Percentiles rank a stretch among this genome's conserved stretches.
These are phyloP conservation scores for Capronia coronata DNA, from an alignment of 2,329 filamentous ascomycete genomes.

Conservation along the genomic window DNA sequence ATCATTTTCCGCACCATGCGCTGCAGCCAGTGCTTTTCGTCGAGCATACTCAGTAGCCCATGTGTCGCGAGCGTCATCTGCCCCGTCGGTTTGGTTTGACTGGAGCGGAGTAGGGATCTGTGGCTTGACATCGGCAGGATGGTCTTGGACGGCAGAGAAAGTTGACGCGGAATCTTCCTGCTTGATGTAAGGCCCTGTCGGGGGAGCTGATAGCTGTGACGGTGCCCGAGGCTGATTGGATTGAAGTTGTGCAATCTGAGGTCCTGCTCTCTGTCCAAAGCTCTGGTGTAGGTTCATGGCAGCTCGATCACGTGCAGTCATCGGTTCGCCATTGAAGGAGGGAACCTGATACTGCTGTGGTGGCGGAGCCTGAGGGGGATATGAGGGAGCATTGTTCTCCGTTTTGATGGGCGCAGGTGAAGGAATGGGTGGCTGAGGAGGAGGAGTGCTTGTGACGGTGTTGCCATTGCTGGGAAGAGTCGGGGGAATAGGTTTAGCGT, in stretches of 20 bases:
- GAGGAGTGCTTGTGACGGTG: conserved; percentile 29
- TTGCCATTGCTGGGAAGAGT: conserved; percentile 27
- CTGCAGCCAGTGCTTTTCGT: conserved; percentile 37
- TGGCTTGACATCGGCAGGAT: conserved; percentile 8
- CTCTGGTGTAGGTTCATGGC: conserved; percentile 27
- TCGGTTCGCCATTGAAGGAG: conserved; percentile 30
- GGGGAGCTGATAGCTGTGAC: conserved; percentile 40
- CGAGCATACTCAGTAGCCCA: conserved; percentile 44
- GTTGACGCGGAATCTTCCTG: conserved; percentile 20
- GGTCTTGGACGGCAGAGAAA: conserved; percentile 18
- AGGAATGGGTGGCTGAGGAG: conserved; percentile 33
- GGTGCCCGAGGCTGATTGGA: conserved; percentile 29
- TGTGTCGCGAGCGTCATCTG: conserved; percentile 54
- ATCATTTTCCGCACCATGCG: conserved; percentile 35
- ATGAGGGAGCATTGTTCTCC: conserved; percentile 13
- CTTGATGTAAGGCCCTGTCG: conserved; percentile 31
- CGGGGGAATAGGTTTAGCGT: conserved; percentile 30
- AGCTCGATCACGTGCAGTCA: conserved; percentile 28
- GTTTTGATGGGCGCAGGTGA: conserved; percentile 22
- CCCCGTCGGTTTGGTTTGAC: conserved; percentile 68
- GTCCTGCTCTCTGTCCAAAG: conserved; percentile 28
- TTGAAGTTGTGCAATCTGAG: conserved; percentile 30
- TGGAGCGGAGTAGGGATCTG: conserved; percentile 35
- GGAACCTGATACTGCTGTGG: conserved; percentile 27
- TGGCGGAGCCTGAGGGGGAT: conserved; percentile 17